Conservation (phyloP, 1,284 basidiomycete genomes). For the Mycena citricolor region DNA sequence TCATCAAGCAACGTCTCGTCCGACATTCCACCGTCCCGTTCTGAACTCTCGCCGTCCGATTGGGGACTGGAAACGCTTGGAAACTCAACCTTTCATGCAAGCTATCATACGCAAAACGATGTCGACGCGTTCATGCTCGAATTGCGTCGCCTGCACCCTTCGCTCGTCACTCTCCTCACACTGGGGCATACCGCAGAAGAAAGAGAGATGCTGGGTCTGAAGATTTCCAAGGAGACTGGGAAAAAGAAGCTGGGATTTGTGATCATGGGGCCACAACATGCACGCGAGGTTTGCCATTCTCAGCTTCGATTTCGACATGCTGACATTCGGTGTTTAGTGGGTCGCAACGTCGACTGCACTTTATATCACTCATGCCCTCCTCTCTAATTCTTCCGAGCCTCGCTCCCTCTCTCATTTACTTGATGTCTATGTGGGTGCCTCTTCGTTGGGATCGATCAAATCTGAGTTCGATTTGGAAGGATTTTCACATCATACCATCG, state of each 20-base stretch:
- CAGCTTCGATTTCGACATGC: conserved; percentile 7
- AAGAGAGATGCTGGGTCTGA: conserved; percentile 53
- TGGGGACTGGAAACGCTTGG: conserved; percentile 36
- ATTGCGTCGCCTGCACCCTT: conserved; percentile 43
- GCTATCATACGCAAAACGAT: conserved; percentile 55
- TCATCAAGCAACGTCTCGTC: conserved; percentile 26
- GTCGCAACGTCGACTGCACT: conserved; percentile 73
- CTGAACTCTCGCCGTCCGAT: too few species aligned
- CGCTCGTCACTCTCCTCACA: conserved; percentile 38
- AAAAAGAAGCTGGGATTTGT: conserved; percentile 56
- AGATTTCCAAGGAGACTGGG: conserved; percentile 36
- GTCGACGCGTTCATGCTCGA: conserved; percentile 51
- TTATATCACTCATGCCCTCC: conserved; percentile 72
- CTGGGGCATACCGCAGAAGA: conserved; percentile 56
- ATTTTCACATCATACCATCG: conserved; percentile 76
- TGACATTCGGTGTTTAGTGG: conserved; percentile 57
- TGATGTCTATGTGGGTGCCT: conserved; percentile 46
- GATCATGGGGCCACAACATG: conserved; percentile 77
- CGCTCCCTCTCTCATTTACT: conserved; percentile 53
- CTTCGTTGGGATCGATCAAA: not conserved
- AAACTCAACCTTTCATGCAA: conserved; percentile 48
- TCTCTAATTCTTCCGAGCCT: conserved; percentile 47
- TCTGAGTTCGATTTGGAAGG: conserved; percentile 44
- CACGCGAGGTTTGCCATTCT: conserved; percentile 59
- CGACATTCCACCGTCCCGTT: conserved; percentile 13